Conservation (phyloP, 2,329 filamentous ascomycete species). For the Fusarium lateritium region DNA sequence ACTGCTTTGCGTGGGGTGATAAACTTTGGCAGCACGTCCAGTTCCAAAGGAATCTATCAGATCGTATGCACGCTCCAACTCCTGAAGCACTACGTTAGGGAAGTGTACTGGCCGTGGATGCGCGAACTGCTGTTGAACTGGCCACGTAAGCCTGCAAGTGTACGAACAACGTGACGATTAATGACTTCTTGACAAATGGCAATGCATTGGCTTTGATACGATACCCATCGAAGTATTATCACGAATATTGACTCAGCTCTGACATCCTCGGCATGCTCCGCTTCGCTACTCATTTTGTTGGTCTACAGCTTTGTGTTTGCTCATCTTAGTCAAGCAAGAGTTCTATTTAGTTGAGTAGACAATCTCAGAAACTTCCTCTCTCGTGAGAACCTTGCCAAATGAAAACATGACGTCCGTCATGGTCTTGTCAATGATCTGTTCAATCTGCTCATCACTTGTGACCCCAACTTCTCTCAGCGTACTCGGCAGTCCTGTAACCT, state of each 20-base stretch:
- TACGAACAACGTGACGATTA: too few relatives aligned
- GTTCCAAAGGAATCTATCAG: constrained; percentile 12
- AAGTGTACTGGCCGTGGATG: constrained; percentile 17
- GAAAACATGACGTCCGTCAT: constrained; percentile 35
- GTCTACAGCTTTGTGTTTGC: background rate
- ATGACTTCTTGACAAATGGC: too few relatives aligned
- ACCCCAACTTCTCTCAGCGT: constrained; percentile 11
- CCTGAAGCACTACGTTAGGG: constrained; percentile 2
- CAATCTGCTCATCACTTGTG: constrained; percentile 8
- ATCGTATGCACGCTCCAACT: constrained; percentile 12
- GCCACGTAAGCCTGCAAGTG: background rate
- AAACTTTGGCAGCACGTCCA: constrained; percentile 6
- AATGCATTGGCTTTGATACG: background rate
- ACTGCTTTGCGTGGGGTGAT: background rate
- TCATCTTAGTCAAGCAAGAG: background rate
- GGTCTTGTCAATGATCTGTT: constrained; percentile 26
- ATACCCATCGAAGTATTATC: background rate
- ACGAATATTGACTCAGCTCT: background rate
- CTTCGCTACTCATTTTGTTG: background rate
- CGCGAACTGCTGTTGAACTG: background rate
- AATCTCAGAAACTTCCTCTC: constrained; percentile 17
- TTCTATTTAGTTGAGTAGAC: constrained; percentile 18
- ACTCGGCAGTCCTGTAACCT: constrained; percentile 7
- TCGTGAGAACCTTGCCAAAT: constrained; percentile 5
- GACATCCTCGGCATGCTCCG: too few relatives aligned